phyloP scores from a whole-genome alignment of 2,329 filamentous ascomycete genomes.

The Delphinella strobiligena region DNA sequence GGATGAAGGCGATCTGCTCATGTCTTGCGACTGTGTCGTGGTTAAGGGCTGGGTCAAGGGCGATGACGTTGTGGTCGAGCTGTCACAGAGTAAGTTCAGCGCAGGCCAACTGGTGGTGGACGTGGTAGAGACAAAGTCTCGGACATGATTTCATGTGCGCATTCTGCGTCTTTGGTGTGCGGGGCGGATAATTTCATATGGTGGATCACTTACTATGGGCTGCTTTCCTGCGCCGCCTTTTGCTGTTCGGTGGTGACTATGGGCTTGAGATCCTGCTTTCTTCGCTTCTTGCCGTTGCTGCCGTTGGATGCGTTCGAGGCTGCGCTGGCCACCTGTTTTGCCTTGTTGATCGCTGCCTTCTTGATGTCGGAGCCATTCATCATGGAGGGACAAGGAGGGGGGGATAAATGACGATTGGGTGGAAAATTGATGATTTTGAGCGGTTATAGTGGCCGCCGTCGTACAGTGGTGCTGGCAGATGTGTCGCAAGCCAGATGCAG shows the following conservation, averaged over 20 bases:
- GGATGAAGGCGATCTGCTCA: constrained; percentile 58
- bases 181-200: too few relatives aligned
- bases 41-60: constrained; percentile 14
- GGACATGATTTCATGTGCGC: constrained; percentile 1
- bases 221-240: constrained; percentile 33
- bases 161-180: too few relatives aligned
- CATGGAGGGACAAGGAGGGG: not conserved
- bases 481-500: too few relatives aligned
- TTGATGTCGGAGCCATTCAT: constrained; percentile 56
- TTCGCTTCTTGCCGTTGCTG: constrained; percentile 53
- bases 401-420: not conserved
- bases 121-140: not conserved
- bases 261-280: constrained; percentile 60
- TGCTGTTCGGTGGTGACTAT: constrained; percentile 59
- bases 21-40: constrained; percentile 40
- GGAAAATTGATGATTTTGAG: too few relatives aligned
- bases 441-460: too few relatives aligned
- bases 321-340: constrained; percentile 51
- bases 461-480: too few relatives aligned
- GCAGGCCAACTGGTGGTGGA: constrained; percentile 9
- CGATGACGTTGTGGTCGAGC: constrained; percentile 5
- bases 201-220: constrained; percentile 27
- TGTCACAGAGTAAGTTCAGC: constrained; percentile 2
- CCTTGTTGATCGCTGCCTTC: constrained; percentile 53
- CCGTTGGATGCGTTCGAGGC: constrained; percentile 34